Evolutionary conservation across 768 basidiomycete species (phyloP), one percentile per base, ranked within the genome.

Genomic region (Kwoniella pini): DNA sequence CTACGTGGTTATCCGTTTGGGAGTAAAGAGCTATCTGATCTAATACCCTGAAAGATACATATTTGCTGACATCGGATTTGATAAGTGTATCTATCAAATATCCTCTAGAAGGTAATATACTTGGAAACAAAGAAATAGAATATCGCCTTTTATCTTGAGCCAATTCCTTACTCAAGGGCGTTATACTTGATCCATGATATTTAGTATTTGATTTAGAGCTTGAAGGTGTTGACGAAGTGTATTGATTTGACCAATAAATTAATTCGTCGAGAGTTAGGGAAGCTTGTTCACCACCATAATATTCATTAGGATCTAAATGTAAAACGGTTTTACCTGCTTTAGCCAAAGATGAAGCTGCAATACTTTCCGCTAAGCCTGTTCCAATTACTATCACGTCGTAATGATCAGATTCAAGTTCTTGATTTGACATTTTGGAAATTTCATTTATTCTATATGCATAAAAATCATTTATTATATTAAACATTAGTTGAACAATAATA

Each of bases 261-360:
- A 96, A 82, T 72, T 98, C 95, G 56, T 90, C 86, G 1, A 94
- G 80, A 0, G 88, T 87, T 26, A 97, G 77, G 24, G 86, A 88
- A 0, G 94, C 91, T 75, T 92, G 85, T 46, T 86, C 81, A 13
- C 83, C 87, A 44, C 94, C 95, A 69, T 98, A 98, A 76, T 91
- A 90, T 0, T 84, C 75, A 65, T 93, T 89, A 17, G 82, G 79
- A 76, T 98, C 95, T 63, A 97, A 79, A 67, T 98, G 95, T 0
- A 89, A 90, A 26, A 97, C 87, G 62, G 84, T 88, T 78, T 88
- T 86, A 43, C 92, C 91, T 49, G 89, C 85, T 78, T 91, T 93
- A 0, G 94, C 86, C 43, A 98, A 84, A 0, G 94, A 95, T 91
- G 93, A 91, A 66, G 93, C 90, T 51, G 84, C 79, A 33, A 97